A percentile compares a stretch with the other conserved stretches of the same genome.
Evolutionary conservation across 1,284 basidiomycete genomes (phyloP).

Genomic region (Tilletia caries): DNA sequence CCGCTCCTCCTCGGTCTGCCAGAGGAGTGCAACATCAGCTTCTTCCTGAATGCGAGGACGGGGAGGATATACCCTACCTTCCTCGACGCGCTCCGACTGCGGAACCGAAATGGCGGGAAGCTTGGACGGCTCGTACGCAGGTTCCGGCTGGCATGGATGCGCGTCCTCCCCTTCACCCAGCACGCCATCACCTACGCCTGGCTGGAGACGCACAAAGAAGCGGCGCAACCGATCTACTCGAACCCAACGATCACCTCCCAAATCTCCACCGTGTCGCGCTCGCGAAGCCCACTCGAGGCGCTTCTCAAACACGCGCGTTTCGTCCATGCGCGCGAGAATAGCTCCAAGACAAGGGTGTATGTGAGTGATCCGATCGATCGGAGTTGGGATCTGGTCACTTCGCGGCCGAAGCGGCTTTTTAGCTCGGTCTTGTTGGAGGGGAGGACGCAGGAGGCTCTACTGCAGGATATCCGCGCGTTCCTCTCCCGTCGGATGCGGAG

Average conservation of each 20-base stretch:
- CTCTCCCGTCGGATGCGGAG: conserved; percentile 54
- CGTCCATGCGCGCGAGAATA: conserved; percentile 1
- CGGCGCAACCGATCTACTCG: neutral
- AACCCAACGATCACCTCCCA: neutral
- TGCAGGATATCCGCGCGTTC: conserved; percentile 77
- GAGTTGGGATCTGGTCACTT: neutral
- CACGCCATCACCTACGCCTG: conserved; percentile 11
- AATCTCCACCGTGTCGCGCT: neutral
- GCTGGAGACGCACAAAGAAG: neutral
- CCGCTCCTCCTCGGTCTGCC: neutral
- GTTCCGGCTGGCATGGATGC: neutral
- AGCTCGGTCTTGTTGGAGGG: conserved; percentile 71
- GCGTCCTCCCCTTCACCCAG: neutral
- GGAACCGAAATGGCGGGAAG: neutral
- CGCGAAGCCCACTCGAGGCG: neutral
- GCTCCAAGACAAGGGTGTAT: neutral
- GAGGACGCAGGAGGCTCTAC: conserved; percentile 76
- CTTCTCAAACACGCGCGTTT: conserved; percentile 8
- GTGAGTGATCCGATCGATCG: neutral
- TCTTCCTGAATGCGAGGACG: conserved; percentile 1
- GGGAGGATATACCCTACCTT: conserved; percentile 3
- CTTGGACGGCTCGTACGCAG: neutral
- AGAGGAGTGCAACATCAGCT: neutral
- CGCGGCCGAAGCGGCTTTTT: neutral
- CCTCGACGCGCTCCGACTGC: conserved; percentile 1